A percentile compares a stretch with the other conserved stretches of the same genome.
These are phyloP conservation scores for Ormosia semicastrata DNA, from an alignment of 306 rosid genomes.

Conservation along the genomic window DNA sequence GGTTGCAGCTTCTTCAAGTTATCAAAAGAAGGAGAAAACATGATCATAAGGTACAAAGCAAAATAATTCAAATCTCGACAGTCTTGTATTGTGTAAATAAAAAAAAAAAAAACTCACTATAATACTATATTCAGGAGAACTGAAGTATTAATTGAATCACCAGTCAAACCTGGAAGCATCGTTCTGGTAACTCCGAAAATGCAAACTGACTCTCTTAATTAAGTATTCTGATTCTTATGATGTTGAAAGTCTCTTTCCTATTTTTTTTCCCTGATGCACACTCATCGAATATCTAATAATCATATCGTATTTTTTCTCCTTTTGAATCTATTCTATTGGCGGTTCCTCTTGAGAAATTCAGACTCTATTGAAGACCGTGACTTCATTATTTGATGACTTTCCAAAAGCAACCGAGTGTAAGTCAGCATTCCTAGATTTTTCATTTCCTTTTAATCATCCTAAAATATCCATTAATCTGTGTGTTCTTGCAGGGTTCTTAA, in stretches of 20 bases:
- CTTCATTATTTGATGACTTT: constrained; percentile 60
- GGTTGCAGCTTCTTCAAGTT: constrained; percentile 81
- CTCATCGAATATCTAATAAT: background rate
- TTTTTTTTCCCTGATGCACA: background rate
- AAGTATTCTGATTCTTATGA: background rate
- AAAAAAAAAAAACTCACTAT: constrained; percentile 23
- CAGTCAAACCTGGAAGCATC: constrained; percentile 72
- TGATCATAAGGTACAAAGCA: constrained; percentile 43
- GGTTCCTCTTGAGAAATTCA: constrained; percentile 29
- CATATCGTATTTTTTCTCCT: background rate
- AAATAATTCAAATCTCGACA: background rate
- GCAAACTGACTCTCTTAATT: background rate
- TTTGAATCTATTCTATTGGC: background rate
- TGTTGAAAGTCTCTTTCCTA: background rate
- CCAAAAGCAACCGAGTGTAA: constrained; percentile 60
- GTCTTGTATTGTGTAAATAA: background rate
- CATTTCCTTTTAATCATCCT: background rate
- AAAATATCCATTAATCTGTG: background rate
- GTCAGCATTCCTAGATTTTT: constrained; percentile 27
- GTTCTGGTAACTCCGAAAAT: constrained; percentile 57
- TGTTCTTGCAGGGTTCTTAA: constrained; percentile 67
- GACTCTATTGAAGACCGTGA: constrained; percentile 58
- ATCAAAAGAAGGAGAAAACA: constrained; percentile 42
- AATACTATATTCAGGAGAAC: constrained; percentile 54
- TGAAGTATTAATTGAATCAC: constrained; percentile 74